These are phyloP conservation scores for Coffea canephora DNA, from an alignment of 257 asterid species.

Conservation along the genomic window DNA sequence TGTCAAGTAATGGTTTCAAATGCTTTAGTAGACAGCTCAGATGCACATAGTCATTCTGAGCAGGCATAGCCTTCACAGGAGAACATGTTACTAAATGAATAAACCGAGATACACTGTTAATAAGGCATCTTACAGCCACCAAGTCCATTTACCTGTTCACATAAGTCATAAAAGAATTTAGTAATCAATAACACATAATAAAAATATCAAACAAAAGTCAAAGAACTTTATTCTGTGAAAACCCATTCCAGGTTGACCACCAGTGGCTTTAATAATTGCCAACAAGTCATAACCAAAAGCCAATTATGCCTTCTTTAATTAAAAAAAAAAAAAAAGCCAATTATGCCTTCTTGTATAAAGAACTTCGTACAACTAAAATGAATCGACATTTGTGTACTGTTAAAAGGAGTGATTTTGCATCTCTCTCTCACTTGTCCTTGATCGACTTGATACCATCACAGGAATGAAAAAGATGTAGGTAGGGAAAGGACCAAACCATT, in stretches of 20 bases:
- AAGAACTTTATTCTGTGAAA: neutral
- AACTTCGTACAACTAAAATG: neutral
- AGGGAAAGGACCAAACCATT: neutral
- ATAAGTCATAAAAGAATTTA: neutral
- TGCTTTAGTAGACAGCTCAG: slow-evolving; percentile 59
- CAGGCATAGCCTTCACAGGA: slow-evolving; percentile 53
- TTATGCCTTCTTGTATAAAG: neutral
- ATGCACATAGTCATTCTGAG: slow-evolving; percentile 57
- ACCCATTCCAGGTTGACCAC: neutral
- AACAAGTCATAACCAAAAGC: neutral
- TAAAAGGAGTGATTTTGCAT: neutral
- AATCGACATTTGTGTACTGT: neutral
- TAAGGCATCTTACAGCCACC: slow-evolving; percentile 69
- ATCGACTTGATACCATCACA: neutral
- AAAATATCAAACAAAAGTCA: neutral
- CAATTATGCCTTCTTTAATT: neutral
- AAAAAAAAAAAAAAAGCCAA: neutral
- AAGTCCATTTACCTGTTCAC: slow-evolving; percentile 70
- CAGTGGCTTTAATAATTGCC: neutral
- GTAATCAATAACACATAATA: neutral
- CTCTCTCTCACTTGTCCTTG: neutral
- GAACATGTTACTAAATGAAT: slow-evolving; percentile 77
- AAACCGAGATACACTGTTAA: slow-evolving; percentile 85
- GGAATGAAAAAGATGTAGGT: neutral
- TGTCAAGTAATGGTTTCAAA: slow-evolving; percentile 72